Base-by-base conservation (phyloP, 106 monocot species). In the Allium cepa region DNA sequence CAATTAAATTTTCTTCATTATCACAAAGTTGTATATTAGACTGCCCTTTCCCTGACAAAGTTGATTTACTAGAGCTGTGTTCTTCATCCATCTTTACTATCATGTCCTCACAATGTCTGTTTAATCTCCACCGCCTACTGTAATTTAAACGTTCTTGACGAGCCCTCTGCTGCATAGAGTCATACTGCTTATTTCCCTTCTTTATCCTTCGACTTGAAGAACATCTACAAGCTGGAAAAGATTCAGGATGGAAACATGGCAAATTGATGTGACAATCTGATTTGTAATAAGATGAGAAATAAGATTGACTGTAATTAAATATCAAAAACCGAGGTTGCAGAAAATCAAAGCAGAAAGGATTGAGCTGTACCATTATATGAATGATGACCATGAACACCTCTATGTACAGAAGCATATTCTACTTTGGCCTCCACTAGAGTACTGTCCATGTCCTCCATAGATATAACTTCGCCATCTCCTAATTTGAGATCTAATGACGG, bases 71-170 rank as follows among this genome's bases (percentile, higher is more conserved):
- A 11, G 71, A 64, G 57, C 46, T 11, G 59, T 64, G 61, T 70
- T 83, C 75, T 64, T 83, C 91, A 74, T 59, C 66, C 82, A 85
- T 81, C 59, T 75, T 85, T 13, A 71, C 74, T 17, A 62, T 68
- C 72, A 73, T 81, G 48, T 73, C 64, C 56, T 70, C 71, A 56
- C 49, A 47, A 46, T 64, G 15, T 65, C 74, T 72, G 14, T 78
- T 69, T 56, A 65, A 70, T 74, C 71, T 85, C 47, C 73, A 78
- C 2, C 85, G 92, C 75, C 92, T 82, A 69, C 92, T 92, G 59
- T 73, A 71, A 50, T 92, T 89, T 64, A 89, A 71, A 71, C 82
- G 77, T 64, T 97, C 87, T 48, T 84, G 77, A 10, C 92, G 92
- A 83, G 92, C 84, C 71, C 64, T 82, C 58, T 85, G 86, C 62